These are phyloP conservation scores for Fusarium subglutinans DNA, from an alignment of 2,329 filamentous ascomycete species.

Conservation along the genomic window DNA sequence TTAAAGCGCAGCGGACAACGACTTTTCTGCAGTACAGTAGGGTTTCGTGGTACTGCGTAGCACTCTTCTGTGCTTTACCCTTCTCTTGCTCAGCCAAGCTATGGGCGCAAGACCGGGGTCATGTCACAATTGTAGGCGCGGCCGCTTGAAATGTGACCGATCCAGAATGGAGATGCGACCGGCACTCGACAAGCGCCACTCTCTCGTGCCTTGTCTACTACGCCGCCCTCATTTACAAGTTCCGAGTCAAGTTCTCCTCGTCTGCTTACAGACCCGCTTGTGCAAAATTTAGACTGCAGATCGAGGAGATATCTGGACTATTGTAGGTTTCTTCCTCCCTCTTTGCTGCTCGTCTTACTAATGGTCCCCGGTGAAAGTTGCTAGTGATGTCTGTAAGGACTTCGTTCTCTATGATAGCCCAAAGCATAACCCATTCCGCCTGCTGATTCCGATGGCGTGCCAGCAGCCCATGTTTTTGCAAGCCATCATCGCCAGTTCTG, in stretches of 20 bases:
- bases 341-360: rapidly evolving
- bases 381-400: background rate
- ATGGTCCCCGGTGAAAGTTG: rapidly evolving
- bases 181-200: rapidly evolving
- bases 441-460: background rate
- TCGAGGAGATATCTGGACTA: background rate
- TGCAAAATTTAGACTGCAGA: background rate
- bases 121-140: background rate
- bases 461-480: background rate
- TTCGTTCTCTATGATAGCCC: background rate
- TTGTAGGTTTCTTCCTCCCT: rapidly evolving
- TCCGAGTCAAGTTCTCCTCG: background rate
- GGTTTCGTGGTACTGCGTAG: background rate
- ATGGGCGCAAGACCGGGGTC: background rate
- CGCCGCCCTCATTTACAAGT: background rate
- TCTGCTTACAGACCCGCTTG: background rate
- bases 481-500: background rate
- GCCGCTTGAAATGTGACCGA: background rate
- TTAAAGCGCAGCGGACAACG: background rate
- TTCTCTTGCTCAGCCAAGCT: background rate
- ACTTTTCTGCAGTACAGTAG: background rate
- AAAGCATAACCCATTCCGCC: background rate
- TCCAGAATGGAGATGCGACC: rapidly evolving
- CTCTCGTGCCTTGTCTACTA: background rate
- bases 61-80: rapidly evolving